Evolutionary conservation across 495 filamentous ascomycete genomes (phyloP).

Genomic region (Penicillium crystallinum): DNA sequence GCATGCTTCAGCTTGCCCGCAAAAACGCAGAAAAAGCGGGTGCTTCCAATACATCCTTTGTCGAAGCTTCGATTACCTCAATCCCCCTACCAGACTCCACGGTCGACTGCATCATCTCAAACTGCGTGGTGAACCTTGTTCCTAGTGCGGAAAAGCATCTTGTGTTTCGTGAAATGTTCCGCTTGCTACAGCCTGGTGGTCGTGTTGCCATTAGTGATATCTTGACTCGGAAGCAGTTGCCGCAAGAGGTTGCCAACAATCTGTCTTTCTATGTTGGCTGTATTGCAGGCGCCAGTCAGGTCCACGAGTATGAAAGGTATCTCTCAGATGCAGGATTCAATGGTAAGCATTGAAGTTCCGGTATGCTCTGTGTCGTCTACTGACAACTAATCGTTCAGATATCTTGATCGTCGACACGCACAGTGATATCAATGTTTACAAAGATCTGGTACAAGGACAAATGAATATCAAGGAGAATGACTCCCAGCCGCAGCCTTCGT

Average conservation of each 20-base stretch:
- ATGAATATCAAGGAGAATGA: not conserved
- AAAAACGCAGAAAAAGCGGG: slow-evolving; percentile 37
- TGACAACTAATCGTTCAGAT: slow-evolving; percentile 26
- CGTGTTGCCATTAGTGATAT: slow-evolving; percentile 64
- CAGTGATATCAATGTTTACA: slow-evolving; percentile 56
- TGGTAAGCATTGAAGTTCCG: slow-evolving; percentile 28
- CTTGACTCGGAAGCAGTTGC: slow-evolving; percentile 48
- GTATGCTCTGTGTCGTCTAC: not conserved
- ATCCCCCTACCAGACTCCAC: slow-evolving; percentile 39
- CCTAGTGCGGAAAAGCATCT: slow-evolving; percentile 50
- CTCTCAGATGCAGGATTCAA: slow-evolving; percentile 50
- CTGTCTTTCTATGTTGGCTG: slow-evolving; percentile 57
- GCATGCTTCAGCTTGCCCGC: slow-evolving; percentile 52
- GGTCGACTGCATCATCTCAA: slow-evolving; percentile 58
- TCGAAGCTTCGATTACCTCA: slow-evolving; percentile 49
- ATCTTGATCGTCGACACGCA: slow-evolving; percentile 49
- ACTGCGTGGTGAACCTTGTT: slow-evolving; percentile 65
- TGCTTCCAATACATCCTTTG: slow-evolving; percentile 44
- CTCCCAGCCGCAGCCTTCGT: not conserved
- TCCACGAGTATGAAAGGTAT: slow-evolving; percentile 52
- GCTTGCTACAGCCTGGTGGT: slow-evolving; percentile 57
- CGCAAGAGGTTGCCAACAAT: slow-evolving; percentile 42
- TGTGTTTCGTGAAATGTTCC: slow-evolving; percentile 57
- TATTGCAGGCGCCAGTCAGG: slow-evolving; percentile 52
- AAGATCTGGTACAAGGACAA: slow-evolving; percentile 12